Evolutionary conservation across 352 stramenopile species (phyloP).

Genomic region (Globisporangium barbulae): DNA sequence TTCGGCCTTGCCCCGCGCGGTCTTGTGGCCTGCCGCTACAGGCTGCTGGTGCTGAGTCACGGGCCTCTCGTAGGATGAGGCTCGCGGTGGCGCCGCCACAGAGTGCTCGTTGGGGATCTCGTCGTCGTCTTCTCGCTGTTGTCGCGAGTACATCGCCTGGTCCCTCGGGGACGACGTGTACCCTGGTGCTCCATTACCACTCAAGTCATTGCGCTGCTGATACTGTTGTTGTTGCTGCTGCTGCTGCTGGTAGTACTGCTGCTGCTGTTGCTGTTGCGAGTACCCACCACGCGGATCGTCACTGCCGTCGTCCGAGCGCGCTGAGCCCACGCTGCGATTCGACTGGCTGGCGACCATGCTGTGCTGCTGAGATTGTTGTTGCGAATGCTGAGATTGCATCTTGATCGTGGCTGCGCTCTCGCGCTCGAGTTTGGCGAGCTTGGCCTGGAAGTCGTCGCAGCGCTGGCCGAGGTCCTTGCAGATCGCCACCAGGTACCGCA

Average conservation of each 20-base stretch:
- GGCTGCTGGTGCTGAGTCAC: conserved; percentile 8
- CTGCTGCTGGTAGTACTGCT: conserved; percentile 19
- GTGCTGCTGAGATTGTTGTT: conserved; percentile 24
- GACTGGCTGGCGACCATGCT: conserved; percentile 13
- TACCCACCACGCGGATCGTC: conserved; percentile 17
- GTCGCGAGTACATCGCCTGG: conserved; percentile 14
- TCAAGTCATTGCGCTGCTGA: conserved; percentile 23
- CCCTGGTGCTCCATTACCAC: conserved; percentile 6
- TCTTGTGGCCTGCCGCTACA: conserved; percentile 24
- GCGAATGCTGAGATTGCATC: conserved; percentile 22
- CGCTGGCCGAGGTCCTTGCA: conserved; percentile 92
- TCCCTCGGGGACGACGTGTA: conserved; percentile 1
- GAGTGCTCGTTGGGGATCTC: conserved; percentile 32
- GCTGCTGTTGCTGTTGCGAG: conserved; percentile 27
- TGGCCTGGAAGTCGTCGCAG: conserved; percentile 92
- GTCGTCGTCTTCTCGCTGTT: conserved; percentile 23
- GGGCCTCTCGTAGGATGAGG: conserved; percentile 32
- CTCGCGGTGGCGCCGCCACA: conserved; percentile 27
- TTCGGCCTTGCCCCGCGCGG: conserved; percentile 43
- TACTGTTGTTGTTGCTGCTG: conserved; percentile 26
- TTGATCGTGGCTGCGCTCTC: conserved; percentile 37
- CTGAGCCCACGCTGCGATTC: conserved; percentile 18
- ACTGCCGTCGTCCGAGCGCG: conserved; percentile 28
- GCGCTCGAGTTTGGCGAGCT: conserved; percentile 89
- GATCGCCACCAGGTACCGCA: conserved; percentile 90